phyloP scores from a whole-genome alignment of 2,329 filamentous ascomycete species.

The Neofusicoccum ribis region DNA sequence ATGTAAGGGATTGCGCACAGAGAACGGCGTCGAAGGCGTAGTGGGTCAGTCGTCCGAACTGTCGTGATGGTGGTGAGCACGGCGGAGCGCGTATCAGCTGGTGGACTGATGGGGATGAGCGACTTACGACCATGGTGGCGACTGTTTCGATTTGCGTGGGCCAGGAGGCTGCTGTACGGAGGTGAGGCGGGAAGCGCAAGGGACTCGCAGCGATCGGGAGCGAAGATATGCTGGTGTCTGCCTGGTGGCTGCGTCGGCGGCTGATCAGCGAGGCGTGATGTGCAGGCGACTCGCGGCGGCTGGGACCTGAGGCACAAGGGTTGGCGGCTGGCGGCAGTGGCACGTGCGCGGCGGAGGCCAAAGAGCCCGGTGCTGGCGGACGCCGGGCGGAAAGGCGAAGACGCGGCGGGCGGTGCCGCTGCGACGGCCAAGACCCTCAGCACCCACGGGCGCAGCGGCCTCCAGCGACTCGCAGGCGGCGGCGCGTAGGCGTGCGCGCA shows the following conservation, averaged over 20 bases:
- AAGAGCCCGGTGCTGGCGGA: not conserved
- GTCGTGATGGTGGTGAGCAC: slow-evolving; percentile 60
- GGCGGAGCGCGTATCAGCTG: slow-evolving; percentile 20
- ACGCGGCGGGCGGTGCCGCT: not conserved
- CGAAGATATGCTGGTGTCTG: slow-evolving; percentile 2
- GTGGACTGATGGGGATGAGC: slow-evolving; percentile 22
- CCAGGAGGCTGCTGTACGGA: slow-evolving; percentile 13
- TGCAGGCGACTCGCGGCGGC: slow-evolving; percentile 17
- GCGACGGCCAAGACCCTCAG: slow-evolving; percentile 1
- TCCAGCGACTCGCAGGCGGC: not conserved
- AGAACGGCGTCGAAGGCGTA: slow-evolving; percentile 96
- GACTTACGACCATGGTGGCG: slow-evolving; percentile 41
- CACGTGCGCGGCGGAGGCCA: slow-evolving; percentile 1
- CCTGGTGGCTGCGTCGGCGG: slow-evolving; percentile 19
- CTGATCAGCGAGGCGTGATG: slow-evolving; percentile 15
- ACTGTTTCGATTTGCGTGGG: slow-evolving; percentile 10
- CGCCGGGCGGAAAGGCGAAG: not conserved
- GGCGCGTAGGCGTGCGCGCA: slow-evolving; percentile 2
- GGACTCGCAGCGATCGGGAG: not conserved
- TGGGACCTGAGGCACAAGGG: slow-evolving; percentile 7
- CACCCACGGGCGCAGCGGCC: not conserved
- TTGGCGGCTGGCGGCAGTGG: not conserved
- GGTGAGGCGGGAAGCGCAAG: slow-evolving; percentile 13
- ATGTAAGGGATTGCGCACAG: slow-evolving; percentile 55
- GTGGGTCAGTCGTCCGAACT: slow-evolving; percentile 91